Conservation (phyloP, 2,329 filamentous ascomycete species). For the Sporothrix luriei region DNA sequence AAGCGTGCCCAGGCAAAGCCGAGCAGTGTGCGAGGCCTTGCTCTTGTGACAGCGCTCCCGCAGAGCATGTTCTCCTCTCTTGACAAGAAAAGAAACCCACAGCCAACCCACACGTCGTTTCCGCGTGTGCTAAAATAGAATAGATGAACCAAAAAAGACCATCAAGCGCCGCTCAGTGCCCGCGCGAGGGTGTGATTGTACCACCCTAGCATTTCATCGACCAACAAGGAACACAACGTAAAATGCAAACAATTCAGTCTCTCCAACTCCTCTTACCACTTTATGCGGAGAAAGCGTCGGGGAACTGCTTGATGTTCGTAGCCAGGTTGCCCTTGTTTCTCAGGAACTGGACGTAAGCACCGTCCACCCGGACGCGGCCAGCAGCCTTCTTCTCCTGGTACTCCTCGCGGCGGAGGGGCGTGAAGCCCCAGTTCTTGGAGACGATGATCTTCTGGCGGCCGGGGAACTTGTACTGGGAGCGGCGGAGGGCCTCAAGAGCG, state of each 20-base stretch:
- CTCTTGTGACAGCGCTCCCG: background rate
- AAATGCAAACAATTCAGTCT: conserved; percentile 26
- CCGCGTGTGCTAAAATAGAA: conserved; percentile 36
- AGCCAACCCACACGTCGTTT: conserved; percentile 1
- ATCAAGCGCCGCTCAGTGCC: conserved; percentile 39
- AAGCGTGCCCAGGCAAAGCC: background rate
- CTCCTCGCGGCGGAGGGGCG: conserved; percentile 94
- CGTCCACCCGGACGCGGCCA: conserved; percentile 92
- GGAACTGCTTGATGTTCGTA: conserved; percentile 92
- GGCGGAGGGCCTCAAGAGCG: conserved; percentile 97
- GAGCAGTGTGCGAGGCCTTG: background rate
- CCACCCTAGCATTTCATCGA: conserved; percentile 17
- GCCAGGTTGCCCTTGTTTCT: conserved; percentile 85
- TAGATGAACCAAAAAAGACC: conserved; percentile 37
- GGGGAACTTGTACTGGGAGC: conserved; percentile 99
- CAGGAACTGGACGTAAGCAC: conserved; percentile 99
- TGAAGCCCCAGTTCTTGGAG: conserved; percentile 99
- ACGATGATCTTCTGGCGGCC: conserved; percentile 99
- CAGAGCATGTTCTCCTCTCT: background rate
- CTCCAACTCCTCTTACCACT: conserved; percentile 28
- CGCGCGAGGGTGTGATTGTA: conserved; percentile 34
- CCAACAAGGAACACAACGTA: conserved; percentile 25
- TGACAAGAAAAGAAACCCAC: conserved; percentile 5
- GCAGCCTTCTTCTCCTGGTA: conserved; percentile 94
- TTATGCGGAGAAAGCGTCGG: conserved; percentile 75